phyloP scores from a whole-genome alignment of 2,329 filamentous ascomycete genomes.

The Calonectria ilicicola region DNA sequence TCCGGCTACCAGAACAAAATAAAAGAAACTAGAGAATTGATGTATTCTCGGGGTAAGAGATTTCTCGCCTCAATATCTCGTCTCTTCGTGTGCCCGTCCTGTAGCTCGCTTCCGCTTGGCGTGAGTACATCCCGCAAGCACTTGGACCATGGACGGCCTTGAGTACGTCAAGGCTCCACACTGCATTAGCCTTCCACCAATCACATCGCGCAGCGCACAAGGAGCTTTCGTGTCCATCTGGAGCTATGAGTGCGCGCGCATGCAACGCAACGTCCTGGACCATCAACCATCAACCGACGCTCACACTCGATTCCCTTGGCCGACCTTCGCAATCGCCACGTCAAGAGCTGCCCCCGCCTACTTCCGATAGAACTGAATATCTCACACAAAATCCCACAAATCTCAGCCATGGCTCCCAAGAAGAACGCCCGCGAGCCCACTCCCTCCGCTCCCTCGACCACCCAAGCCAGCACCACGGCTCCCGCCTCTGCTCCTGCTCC shows the following conservation, averaged over 20 bases:
- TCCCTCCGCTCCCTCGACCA: conserved; percentile 48
- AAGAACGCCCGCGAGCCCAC: conserved; percentile 52
- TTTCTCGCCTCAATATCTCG: no score
- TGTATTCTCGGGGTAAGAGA: no score
- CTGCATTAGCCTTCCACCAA: conserved; percentile 40
- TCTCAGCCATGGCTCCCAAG: conserved; percentile 63
- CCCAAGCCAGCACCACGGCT: conserved; percentile 45
- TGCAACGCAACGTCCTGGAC: conserved; percentile 26
- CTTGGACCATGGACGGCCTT: no score
- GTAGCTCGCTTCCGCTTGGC: no score
- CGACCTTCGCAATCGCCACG: conserved; percentile 1
- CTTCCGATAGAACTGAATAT: neutral
- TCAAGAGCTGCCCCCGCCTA: neutral
- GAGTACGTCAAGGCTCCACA: conserved; percentile 9
- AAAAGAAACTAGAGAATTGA: no score
- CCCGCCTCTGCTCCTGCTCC: conserved; percentile 43
- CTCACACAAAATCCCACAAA: conserved; percentile 9
- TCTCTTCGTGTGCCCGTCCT: no score
- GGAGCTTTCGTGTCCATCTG: conserved; percentile 54
- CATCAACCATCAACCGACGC: conserved; percentile 22
- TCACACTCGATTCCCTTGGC: conserved; percentile 17
- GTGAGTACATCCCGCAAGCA: no score
- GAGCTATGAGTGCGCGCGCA: conserved; percentile 29
- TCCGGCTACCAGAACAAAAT: no score
- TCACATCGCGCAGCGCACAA: conserved; percentile 41